Conservation (phyloP, 345 rosid genomes). For the Carallia brachiata region DNA sequence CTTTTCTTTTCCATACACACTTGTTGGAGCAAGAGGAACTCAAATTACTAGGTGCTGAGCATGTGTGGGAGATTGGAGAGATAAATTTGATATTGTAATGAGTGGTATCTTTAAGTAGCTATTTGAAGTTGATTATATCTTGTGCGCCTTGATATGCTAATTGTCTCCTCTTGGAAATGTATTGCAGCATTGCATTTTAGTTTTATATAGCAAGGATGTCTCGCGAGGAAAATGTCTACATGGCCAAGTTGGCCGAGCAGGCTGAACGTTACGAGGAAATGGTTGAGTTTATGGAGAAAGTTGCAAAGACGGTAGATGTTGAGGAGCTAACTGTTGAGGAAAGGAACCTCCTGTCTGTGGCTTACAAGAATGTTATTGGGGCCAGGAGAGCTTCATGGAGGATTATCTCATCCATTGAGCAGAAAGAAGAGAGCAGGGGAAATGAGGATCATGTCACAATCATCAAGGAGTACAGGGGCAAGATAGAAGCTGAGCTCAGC, state of each 20-base stretch:
- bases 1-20: no score
- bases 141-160: no score
- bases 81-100: no score
- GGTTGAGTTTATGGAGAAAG: conserved; percentile 96
- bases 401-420: not conserved
- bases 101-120: no score
- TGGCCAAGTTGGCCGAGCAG: conserved; percentile 97
- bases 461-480: conserved; percentile 4
- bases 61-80: no score
- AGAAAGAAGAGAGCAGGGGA: conserved; percentile 4
- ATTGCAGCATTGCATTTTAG: conserved; percentile 20
- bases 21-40: no score
- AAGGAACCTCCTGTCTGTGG: not conserved
- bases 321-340: conserved; percentile 1
- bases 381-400: conserved; percentile 4
- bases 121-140: no score
- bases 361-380: conserved; percentile 5
- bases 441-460: conserved; percentile 1
- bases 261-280: conserved; percentile 97
- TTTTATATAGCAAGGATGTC: conserved; percentile 53
- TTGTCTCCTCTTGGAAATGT: not conserved
- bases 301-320: conserved; percentile 1
- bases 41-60: no score
- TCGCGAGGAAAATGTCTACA: conserved; percentile 86
- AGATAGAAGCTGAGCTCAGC: conserved; percentile 2